Evolutionary conservation across 305 asterid species (phyloP).

Genomic region (Ilex paraguariensis): DNA sequence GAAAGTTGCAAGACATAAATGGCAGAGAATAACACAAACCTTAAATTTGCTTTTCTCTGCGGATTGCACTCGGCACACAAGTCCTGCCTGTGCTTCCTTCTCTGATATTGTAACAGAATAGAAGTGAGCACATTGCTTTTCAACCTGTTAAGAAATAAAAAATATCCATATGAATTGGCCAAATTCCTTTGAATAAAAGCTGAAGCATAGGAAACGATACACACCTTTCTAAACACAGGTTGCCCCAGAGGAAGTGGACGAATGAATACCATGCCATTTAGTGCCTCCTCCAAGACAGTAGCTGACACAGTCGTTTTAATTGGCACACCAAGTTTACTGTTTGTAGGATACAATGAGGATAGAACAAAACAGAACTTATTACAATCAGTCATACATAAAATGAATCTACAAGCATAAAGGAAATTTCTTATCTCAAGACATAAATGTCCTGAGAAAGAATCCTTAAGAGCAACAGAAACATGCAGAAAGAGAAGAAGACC

Average conservation of each 20-base stretch:
- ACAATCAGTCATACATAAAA: no score
- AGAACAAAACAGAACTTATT: no score
- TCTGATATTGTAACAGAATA: constrained; percentile 86
- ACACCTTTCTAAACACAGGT: constrained; percentile 79
- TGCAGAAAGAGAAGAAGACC: constrained; percentile 16
- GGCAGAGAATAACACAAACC: constrained; percentile 32
- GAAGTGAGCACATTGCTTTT: constrained; percentile 95
- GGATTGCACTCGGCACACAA: constrained; percentile 77
- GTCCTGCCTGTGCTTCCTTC: constrained; percentile 74
- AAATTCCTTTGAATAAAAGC: constrained; percentile 10
- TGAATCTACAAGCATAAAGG: no score
- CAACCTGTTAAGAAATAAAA: constrained; percentile 59
- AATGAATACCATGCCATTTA: constrained; percentile 63
- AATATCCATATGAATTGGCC: constrained; percentile 20
- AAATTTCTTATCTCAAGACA: constrained; percentile 4
- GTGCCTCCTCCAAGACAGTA: constrained; percentile 92
- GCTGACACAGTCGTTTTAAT: constrained; percentile 94
- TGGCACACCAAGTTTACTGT: constrained; percentile 95
- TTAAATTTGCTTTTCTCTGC: constrained; percentile 88
- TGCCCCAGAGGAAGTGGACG: constrained; percentile 73
- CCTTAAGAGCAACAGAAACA: constrained; percentile 4
- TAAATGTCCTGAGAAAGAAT: constrained; percentile 1
- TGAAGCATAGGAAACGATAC: constrained; percentile 9
- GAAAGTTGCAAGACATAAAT: not conserved
- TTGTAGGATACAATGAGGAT: constrained; percentile 18